A percentile compares a stretch with the other conserved stretches of the same genome.
These are phyloP conservation scores for Excoecaria agallocha DNA, from an alignment of 345 rosid species.

Conservation along the genomic window DNA sequence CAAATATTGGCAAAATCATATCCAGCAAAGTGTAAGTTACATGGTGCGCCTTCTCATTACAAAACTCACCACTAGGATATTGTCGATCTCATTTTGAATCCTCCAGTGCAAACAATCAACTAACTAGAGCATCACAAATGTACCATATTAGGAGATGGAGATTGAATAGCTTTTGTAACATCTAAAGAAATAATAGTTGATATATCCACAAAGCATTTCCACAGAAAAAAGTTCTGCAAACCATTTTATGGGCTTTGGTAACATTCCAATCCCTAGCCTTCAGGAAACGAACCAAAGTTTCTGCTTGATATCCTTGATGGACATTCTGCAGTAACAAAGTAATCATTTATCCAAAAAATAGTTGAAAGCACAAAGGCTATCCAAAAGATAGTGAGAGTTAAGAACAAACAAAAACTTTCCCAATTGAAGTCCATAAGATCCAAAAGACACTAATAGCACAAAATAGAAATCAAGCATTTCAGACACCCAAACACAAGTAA, in stretches of 20 bases:
- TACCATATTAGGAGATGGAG: slow-evolving; percentile 13
- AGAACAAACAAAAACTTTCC: neutral
- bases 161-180: slow-evolving; percentile 7
- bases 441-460: neutral
- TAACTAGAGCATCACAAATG: slow-evolving; percentile 51
- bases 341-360: neutral
- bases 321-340: slow-evolving; percentile 53
- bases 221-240: slow-evolving; percentile 26
- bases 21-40: neutral
- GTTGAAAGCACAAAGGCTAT: neutral
- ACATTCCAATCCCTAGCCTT: slow-evolving; percentile 95
- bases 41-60: neutral
- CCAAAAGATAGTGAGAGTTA: no score
- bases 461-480: neutral
- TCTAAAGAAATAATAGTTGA: neutral
- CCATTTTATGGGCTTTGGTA: slow-evolving; percentile 85
- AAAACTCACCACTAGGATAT: slow-evolving; percentile 63
- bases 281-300: slow-evolving; percentile 72
- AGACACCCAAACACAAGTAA: neutral
- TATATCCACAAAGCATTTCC: neutral
- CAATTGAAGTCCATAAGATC: neutral
- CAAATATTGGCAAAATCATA: neutral
- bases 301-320: slow-evolving; percentile 80
- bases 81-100: slow-evolving; percentile 75
- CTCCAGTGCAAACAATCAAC: slow-evolving; percentile 88